phyloP scores from a whole-genome alignment of 148 eudicot genomes.

The Camellia japonica region DNA sequence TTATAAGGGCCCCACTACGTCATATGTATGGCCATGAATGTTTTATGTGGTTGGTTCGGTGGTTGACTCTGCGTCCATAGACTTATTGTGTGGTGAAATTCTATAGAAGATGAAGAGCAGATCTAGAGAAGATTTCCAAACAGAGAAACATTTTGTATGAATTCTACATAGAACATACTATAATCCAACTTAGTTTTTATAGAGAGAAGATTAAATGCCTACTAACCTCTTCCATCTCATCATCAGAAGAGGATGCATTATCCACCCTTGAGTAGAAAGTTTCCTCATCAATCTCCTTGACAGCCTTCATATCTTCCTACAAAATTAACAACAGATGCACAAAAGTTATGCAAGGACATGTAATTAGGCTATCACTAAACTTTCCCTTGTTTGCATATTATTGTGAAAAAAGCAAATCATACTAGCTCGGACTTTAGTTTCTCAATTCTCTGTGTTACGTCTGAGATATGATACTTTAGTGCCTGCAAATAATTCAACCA shows the following conservation, averaged over 20 bases:
- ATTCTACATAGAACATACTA: background rate
- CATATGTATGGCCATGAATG: too few relatives aligned
- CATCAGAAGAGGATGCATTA: slow-evolving; percentile 40
- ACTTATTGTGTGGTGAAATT: too few relatives aligned
- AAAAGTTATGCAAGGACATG: background rate
- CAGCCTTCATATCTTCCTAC: slow-evolving; percentile 50
- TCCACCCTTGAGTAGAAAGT: slow-evolving; percentile 47
- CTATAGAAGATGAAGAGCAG: background rate
- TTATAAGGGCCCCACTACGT: too few relatives aligned
- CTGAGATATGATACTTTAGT: slow-evolving; percentile 70
- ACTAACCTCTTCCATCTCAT: slow-evolving; percentile 45
- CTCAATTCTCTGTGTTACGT: slow-evolving; percentile 54
- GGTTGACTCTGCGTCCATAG: too few relatives aligned
- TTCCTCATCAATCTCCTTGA: slow-evolving; percentile 48
- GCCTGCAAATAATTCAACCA: slow-evolving; percentile 46
- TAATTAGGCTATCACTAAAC: background rate
- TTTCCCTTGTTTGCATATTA: background rate
- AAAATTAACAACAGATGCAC: slow-evolving; percentile 10
- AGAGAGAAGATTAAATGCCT: slow-evolving; percentile 10
- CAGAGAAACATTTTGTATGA: background rate
- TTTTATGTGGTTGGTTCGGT: too few relatives aligned
- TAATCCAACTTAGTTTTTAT: background rate
- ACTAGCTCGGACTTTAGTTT: slow-evolving; percentile 67
- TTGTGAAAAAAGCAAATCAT: slow-evolving; percentile 19
- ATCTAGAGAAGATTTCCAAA: background rate